Conservation (phyloP, 768 basidiomycete genomes). For the Calocybe gangraenosa region DNA sequence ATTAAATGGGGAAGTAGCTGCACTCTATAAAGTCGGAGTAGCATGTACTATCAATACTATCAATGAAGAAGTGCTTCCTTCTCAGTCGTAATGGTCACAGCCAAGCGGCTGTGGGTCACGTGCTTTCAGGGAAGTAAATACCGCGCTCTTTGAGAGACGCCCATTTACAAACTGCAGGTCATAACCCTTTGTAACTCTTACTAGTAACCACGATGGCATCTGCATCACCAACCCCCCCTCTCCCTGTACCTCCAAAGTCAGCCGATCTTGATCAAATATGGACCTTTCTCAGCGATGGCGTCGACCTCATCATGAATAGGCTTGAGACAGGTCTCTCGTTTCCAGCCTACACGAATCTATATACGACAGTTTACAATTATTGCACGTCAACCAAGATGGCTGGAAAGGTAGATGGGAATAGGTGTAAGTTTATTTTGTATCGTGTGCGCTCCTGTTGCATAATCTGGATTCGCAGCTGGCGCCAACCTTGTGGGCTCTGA, state of each 20-base stretch:
- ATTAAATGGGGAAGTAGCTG: too few species aligned
- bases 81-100: too few species aligned
- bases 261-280: conserved; percentile 87
- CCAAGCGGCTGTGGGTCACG: too few species aligned
- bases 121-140: too few species aligned
- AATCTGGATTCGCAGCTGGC: conserved; percentile 51
- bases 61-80: too few species aligned
- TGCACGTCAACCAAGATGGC: conserved; percentile 90
- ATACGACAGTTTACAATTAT: conserved; percentile 97
- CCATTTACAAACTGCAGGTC: conserved; percentile 8
- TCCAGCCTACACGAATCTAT: conserved; percentile 69
- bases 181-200: conserved; percentile 1
- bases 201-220: conserved; percentile 5
- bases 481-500: conserved; percentile 98
- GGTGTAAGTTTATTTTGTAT: conserved; percentile 47
- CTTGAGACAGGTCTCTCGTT: conserved; percentile 76
- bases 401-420: conserved; percentile 55
- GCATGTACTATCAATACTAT: too few species aligned
- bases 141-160: too few species aligned
- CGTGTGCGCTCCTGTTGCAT: conserved; percentile 6
- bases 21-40: too few species aligned
- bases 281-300: conserved; percentile 77
- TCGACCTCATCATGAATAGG: conserved; percentile 91
- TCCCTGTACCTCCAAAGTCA: conserved; percentile 56
- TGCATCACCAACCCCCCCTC: conserved; percentile 7